A percentile compares a stretch with the other conserved stretches of the same genome.
These are phyloP conservation scores for Adansonia gregorii DNA, from an alignment of 441 rosid genomes.

Conservation along the genomic window DNA sequence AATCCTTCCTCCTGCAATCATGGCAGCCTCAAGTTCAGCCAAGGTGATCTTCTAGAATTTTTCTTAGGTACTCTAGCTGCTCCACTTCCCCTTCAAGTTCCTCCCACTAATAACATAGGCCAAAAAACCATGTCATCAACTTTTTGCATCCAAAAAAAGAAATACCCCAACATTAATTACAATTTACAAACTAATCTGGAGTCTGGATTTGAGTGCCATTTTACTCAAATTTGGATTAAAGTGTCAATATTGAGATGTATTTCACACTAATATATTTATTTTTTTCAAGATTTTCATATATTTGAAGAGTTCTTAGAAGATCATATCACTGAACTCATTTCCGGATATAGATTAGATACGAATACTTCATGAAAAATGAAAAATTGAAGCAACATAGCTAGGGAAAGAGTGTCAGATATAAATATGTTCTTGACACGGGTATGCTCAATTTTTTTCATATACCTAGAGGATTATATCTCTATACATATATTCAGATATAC, in stretches of 20 bases:
- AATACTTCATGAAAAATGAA: not conserved
- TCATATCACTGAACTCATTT: not conserved
- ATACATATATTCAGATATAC: too few species aligned
- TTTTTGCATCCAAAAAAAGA: not conserved
- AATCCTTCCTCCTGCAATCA: not conserved
- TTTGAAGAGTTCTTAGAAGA: too few species aligned
- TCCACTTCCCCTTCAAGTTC: constrained; percentile 43
- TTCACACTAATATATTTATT: too few species aligned
- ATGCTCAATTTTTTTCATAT: too few species aligned
- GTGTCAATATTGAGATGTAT: not conserved
- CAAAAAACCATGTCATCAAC: constrained; percentile 3
- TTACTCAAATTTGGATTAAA: not conserved
- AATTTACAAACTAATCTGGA: not conserved
- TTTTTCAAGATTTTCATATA: too few species aligned
- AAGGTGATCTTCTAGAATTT: constrained; percentile 16
- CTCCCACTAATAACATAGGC: constrained; percentile 66
- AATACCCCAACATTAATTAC: not conserved
- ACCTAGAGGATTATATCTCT: too few species aligned
- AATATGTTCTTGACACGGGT: too few species aligned
- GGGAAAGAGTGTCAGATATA: too few species aligned
- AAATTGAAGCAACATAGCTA: not conserved
- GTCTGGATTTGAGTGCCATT: not conserved
- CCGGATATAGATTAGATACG: not conserved
- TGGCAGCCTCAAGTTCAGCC: constrained; percentile 2
- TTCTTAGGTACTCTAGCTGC: constrained; percentile 22